These are phyloP conservation scores for Globisporangium okanoganense DNA, from an alignment of 352 stramenopile species.

Conservation along the genomic window DNA sequence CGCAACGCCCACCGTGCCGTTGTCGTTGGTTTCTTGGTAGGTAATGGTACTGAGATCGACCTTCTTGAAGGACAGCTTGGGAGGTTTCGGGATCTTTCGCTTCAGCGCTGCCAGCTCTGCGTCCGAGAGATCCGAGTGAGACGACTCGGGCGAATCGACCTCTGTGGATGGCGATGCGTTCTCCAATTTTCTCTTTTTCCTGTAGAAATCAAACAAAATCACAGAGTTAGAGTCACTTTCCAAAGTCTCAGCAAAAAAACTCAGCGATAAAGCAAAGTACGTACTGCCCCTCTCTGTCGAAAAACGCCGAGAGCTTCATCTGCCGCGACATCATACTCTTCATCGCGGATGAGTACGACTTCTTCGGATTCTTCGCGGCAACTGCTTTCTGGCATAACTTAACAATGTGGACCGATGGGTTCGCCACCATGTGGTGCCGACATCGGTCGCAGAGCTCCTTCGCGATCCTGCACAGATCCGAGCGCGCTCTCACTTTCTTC, in stretches of 20 bases:
- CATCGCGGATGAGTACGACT: conserved; percentile 80
- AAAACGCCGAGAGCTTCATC: conserved; percentile 74
- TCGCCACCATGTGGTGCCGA: conserved; percentile 76
- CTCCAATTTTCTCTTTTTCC: conserved; percentile 76
- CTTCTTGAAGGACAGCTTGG: conserved; percentile 82
- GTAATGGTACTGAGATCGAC: conserved; percentile 82
- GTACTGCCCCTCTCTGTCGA: conserved; percentile 72
- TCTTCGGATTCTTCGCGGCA: conserved; percentile 70
- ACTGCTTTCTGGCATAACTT: conserved; percentile 76
- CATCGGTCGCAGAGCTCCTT: conserved; percentile 77
- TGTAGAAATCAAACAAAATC: conserved; percentile 18
- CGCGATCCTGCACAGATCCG: conserved; percentile 66
- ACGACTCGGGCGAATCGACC: conserved; percentile 58
- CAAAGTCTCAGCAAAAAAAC: not conserved
- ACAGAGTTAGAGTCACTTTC: conserved; percentile 3
- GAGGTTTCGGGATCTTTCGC: conserved; percentile 75
- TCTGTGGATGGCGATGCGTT: conserved; percentile 57
- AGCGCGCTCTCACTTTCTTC: conserved; percentile 50
- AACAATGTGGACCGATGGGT: conserved; percentile 79
- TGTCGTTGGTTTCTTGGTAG: conserved; percentile 84
- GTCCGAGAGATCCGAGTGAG: conserved; percentile 71
- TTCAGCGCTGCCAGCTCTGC: conserved; percentile 80
- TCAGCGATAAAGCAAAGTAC: conserved; percentile 16
- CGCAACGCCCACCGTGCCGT: conserved; percentile 81
- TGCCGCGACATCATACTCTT: conserved; percentile 85